phyloP scores from a whole-genome alignment of 2,329 filamentous ascomycete genomes.

The Orbilia quercus region DNA sequence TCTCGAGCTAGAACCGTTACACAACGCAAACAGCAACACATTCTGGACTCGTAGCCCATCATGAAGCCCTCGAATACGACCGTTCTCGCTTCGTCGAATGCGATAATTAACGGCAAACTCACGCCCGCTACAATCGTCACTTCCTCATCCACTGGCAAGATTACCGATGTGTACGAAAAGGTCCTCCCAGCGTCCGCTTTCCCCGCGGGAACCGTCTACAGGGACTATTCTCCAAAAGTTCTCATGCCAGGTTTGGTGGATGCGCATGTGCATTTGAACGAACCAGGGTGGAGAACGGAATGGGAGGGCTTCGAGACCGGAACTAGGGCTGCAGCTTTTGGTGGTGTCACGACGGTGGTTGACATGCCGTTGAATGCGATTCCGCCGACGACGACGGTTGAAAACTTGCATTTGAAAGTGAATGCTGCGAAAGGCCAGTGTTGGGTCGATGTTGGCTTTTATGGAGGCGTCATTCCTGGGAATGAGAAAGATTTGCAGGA shows the following conservation, averaged over 20 bases:
- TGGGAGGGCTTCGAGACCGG: constrained; percentile 99
- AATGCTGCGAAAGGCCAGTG: constrained; percentile 85
- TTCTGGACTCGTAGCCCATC: constrained; percentile 56
- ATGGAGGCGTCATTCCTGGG: constrained; percentile 91
- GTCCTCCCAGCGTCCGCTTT: constrained; percentile 82
- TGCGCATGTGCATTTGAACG: constrained; percentile 96
- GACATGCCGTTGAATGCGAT: constrained; percentile 99
- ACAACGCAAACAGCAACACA: constrained; percentile 56
- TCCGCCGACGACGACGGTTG: constrained; percentile 90
- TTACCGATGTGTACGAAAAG: constrained; percentile 77
- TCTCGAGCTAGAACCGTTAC: constrained; percentile 15
- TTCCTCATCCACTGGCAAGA: constrained; percentile 83
- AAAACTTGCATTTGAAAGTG: constrained; percentile 84
- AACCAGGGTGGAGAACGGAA: constrained; percentile 88
- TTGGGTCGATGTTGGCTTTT: constrained; percentile 99
- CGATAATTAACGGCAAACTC: constrained; percentile 79
- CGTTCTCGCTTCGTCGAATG: constrained; percentile 84
- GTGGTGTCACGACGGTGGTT: constrained; percentile 94
- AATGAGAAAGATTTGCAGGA: constrained; percentile 82
- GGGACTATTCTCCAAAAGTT: constrained; percentile 84
- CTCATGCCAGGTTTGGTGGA: constrained; percentile 92
- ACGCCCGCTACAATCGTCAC: constrained; percentile 86
- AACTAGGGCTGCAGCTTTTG: constrained; percentile 90
- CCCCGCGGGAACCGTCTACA: constrained; percentile 77
- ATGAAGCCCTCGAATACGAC: constrained; percentile 67